A percentile compares a stretch with the other conserved stretches of the same genome.
Conservation (phyloP, 345 rosid genomes). For the Aquilaria sinensis region DNA sequence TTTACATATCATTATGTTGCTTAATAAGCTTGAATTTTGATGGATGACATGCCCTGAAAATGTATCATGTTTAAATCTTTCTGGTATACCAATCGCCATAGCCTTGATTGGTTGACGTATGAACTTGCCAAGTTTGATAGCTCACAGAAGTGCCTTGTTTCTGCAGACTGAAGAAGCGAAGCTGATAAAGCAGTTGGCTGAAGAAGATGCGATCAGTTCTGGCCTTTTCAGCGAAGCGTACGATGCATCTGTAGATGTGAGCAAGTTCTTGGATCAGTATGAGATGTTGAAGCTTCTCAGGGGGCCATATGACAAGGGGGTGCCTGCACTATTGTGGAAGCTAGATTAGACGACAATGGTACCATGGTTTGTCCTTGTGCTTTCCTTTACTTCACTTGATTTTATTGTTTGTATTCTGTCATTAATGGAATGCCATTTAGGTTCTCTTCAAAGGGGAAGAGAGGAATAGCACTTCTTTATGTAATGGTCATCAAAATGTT, state of each 20-base stretch:
- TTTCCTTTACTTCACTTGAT: slow-evolving; percentile 2
- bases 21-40: no score
- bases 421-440: neutral
- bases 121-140: no score
- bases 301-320: slow-evolving; percentile 68
- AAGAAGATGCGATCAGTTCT: slow-evolving; percentile 58
- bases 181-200: slow-evolving; percentile 61
- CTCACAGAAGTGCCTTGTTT: slow-evolving; percentile 2
- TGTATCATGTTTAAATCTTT: no score
- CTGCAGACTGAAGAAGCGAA: slow-evolving; percentile 79
- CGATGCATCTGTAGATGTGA: slow-evolving; percentile 51
- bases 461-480: no score
- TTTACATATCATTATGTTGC: no score
- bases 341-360: slow-evolving; percentile 39
- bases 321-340: slow-evolving; percentile 53
- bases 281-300: slow-evolving; percentile 66
- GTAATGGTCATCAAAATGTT: no score
- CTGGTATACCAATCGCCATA: neutral
- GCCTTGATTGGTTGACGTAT: no score
- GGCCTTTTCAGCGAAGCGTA: slow-evolving; percentile 72
- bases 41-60: no score
- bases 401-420: neutral
- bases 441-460: neutral
- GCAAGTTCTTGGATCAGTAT: slow-evolving; percentile 62
- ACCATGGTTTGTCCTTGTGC: slow-evolving; percentile 35